These are phyloP conservation scores for Aspergillus jensenii DNA, from an alignment of 2,329 filamentous ascomycete genomes.

Conservation along the genomic window DNA sequence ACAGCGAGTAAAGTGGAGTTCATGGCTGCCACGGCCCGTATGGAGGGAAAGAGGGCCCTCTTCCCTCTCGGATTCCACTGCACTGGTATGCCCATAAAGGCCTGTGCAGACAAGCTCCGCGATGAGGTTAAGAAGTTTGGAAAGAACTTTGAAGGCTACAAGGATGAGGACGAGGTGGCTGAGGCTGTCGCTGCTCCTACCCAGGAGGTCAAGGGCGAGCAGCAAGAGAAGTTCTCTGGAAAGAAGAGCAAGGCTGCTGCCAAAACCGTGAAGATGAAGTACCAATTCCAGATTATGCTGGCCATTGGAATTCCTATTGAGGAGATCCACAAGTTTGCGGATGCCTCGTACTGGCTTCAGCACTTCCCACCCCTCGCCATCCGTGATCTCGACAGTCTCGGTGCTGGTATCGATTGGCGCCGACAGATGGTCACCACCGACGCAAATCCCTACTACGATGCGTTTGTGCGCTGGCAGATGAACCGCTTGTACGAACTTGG, in stretches of 20 bases:
- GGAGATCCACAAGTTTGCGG: constrained; percentile 91
- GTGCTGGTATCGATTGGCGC: constrained; percentile 88
- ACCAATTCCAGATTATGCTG: constrained; percentile 94
- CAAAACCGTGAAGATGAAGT: constrained; percentile 91
- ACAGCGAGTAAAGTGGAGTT: constrained; percentile 94
- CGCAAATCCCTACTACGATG: constrained; percentile 94
- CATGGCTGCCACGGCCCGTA: constrained; percentile 77
- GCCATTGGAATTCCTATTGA: constrained; percentile 82
- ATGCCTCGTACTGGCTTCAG: constrained; percentile 87
- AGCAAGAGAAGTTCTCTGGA: constrained; percentile 85
- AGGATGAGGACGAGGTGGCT: constrained; percentile 58
- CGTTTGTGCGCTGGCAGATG: constrained; percentile 97
- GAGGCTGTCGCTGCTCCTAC: constrained; percentile 58
- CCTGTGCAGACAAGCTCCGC: constrained; percentile 90
- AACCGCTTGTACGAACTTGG: constrained; percentile 81
- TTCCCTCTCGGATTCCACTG: constrained; percentile 95
- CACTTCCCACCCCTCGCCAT: constrained; percentile 81
- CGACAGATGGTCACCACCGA: constrained; percentile 92
- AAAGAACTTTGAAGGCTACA: constrained; percentile 76
- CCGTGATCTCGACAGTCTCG: constrained; percentile 79
- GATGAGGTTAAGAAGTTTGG: constrained; percentile 90
- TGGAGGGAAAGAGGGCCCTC: constrained; percentile 83
- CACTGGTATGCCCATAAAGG: constrained; percentile 98
- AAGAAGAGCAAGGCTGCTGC: constrained; percentile 91
- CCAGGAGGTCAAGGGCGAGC: constrained; percentile 71